Evolutionary conservation across 106 monocot genomes (phyloP).

Genomic region (Acorus calamus): DNA sequence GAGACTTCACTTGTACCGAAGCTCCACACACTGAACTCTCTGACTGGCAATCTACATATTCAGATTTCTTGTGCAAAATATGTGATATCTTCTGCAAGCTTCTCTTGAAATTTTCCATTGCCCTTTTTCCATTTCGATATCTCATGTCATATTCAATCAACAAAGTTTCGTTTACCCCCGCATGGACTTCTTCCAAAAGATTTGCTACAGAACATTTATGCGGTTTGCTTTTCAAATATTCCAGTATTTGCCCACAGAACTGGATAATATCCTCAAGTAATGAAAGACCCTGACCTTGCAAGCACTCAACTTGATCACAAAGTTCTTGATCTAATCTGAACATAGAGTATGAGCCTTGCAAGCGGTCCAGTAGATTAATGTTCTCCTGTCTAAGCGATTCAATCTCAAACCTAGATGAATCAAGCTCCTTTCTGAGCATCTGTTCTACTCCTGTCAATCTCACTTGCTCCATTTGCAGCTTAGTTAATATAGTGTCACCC

Average conservation of each 20-base stretch:
- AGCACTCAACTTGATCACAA: slow-evolving; percentile 29
- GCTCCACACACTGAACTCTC: slow-evolving; percentile 8
- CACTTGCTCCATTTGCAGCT: slow-evolving; percentile 57
- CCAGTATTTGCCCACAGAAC: slow-evolving; percentile 39
- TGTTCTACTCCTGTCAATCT: slow-evolving; percentile 75
- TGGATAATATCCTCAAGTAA: slow-evolving; percentile 46
- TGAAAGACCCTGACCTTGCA: slow-evolving; percentile 48
- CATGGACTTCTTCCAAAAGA: slow-evolving; percentile 8
- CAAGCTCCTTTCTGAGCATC: slow-evolving; percentile 64
- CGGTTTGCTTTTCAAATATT: slow-evolving; percentile 23
- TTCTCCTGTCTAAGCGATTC: slow-evolving; percentile 72
- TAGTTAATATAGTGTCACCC: slow-evolving; percentile 21
- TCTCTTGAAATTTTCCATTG: slow-evolving; percentile 45
- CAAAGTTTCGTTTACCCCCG: slow-evolving; percentile 24
- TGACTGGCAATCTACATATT: slow-evolving; percentile 12
- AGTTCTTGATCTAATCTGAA: slow-evolving; percentile 60
- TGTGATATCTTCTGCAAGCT: slow-evolving; percentile 34
- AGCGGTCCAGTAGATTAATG: slow-evolving; percentile 35
- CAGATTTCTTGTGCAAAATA: slow-evolving; percentile 40
- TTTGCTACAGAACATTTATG: neutral
- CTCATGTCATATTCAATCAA: slow-evolving; percentile 36
- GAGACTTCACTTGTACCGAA: slow-evolving; percentile 21
- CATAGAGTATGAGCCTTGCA: slow-evolving; percentile 19
- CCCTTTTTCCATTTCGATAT: slow-evolving; percentile 54
- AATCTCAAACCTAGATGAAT: slow-evolving; percentile 48